phyloP scores from a whole-genome alignment of 108 stramenopile species.

The Fragilariopsis cylindrus region DNA sequence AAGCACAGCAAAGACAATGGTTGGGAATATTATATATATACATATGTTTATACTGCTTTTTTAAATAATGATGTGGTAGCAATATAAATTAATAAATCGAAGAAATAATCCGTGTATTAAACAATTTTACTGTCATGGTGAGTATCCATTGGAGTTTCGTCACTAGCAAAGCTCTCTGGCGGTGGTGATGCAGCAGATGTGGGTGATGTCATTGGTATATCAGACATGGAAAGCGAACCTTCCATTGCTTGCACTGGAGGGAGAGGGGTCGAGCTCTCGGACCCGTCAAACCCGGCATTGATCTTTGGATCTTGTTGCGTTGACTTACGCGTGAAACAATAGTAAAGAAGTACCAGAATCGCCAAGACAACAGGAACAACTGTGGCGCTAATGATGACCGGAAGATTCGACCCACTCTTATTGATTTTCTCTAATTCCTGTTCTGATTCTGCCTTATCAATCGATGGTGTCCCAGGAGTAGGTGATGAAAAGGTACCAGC shows the following conservation, averaged over 20 bases:
- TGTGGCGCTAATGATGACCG: not conserved
- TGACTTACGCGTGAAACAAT: not conserved
- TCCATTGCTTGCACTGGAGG: not conserved
- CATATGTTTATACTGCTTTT: no score
- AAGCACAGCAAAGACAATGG: no score
- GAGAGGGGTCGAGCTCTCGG: not conserved
- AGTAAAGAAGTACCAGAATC: not conserved
- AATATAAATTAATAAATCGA: no score
- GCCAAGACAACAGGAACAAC: slow-evolving; percentile 13
- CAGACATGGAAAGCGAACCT: slow-evolving; percentile 8
- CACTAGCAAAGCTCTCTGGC: not conserved
- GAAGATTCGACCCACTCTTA: not conserved
- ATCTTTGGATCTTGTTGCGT: not conserved
- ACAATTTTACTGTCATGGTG: not conserved
- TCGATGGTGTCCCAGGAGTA: no score
- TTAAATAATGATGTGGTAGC: no score
- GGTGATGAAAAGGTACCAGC: not conserved
- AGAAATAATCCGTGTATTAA: not conserved
- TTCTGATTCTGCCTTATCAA: no score
- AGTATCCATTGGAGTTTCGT: not conserved
- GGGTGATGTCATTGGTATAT: slow-evolving; percentile 7
- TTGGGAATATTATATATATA: no score
- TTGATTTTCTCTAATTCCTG: no score
- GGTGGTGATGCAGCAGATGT: not conserved
- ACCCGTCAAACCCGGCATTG: not conserved